Percentiles rank a stretch among this genome's conserved stretches.
phyloP scores from a whole-genome alignment of 352 stramenopile genomes.

The Phytophthora europaea region DNA sequence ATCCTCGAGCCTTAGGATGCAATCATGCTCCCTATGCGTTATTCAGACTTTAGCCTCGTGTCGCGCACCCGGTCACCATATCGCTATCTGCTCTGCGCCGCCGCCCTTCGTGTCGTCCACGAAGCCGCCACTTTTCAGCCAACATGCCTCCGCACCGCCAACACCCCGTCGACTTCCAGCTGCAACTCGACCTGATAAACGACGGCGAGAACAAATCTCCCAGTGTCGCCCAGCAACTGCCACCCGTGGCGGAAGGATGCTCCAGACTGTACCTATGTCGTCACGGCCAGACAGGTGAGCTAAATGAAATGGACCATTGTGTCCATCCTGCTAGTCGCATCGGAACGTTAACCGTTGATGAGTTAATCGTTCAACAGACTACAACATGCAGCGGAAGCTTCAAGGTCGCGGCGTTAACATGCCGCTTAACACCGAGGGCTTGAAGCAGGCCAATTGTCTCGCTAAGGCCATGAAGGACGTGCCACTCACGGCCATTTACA shows the following conservation, averaged over 20 bases:
- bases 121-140: constrained; percentile 27
- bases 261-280: constrained; percentile 81
- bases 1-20: constrained; percentile 33
- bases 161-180: constrained; percentile 33
- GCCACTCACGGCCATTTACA: constrained; percentile 77
- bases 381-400: constrained; percentile 76
- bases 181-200: constrained; percentile 30
- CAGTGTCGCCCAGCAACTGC: constrained; percentile 63
- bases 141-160: constrained; percentile 39
- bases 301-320: not conserved
- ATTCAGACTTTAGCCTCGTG: constrained; percentile 40
- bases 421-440: constrained; percentile 66
- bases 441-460: constrained; percentile 68
- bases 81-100: constrained; percentile 8
- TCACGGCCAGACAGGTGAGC: constrained; percentile 73
- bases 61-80: constrained; percentile 18
- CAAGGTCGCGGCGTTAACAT: constrained; percentile 86
- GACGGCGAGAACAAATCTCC: constrained; percentile 16
- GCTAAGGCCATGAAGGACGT: constrained; percentile 73
- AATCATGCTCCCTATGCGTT: constrained; percentile 12
- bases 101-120: constrained; percentile 4
- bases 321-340: not conserved
- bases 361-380: constrained; percentile 49
- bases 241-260: constrained; percentile 56
- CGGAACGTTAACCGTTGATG: not conserved